phyloP scores from a whole-genome alignment of 108 stramenopile genomes.

The Ochromonas danica region DNA sequence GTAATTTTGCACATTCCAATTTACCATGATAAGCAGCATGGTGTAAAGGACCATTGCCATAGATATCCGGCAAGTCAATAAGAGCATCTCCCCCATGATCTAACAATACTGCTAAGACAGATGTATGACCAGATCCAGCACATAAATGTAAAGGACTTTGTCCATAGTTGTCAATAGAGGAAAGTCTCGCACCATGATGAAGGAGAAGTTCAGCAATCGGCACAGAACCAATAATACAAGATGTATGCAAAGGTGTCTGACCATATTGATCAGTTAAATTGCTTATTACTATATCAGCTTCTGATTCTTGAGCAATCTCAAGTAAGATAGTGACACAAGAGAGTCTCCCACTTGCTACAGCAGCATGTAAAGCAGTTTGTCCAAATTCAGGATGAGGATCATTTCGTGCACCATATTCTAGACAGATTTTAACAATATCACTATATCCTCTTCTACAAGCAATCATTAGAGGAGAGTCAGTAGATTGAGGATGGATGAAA shows the following conservation, averaged over 20 bases:
- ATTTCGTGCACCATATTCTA: conserved; percentile 63
- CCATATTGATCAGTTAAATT: conserved; percentile 9
- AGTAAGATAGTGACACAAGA: conserved; percentile 12
- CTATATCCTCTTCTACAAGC: conserved; percentile 62
- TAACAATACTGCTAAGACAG: neutral
- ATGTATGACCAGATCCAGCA: neutral
- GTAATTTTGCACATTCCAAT: conserved; percentile 10
- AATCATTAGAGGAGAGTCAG: conserved; percentile 64
- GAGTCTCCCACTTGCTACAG: neutral
- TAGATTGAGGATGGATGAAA: conserved; percentile 21
- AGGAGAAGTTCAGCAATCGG: conserved; percentile 1
- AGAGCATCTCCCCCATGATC: conserved; percentile 19
- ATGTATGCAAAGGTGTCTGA: conserved; percentile 12
- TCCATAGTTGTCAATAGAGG: neutral
- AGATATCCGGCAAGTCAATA: neutral
- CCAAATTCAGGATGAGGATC: conserved; percentile 70
- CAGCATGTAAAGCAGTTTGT: conserved; percentile 53
- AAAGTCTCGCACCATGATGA: conserved; percentile 1
- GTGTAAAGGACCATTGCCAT: conserved; percentile 26
- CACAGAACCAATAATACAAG: neutral
- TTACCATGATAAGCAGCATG: conserved; percentile 26
- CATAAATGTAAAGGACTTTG: conserved; percentile 18
- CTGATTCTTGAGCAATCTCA: neutral
- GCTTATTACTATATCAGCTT: conserved; percentile 10
- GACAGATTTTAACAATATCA: conserved; percentile 55